Evolutionary conservation across 2,329 filamentous ascomycete genomes (phyloP).

Genomic region (Aspergillus tamarii): DNA sequence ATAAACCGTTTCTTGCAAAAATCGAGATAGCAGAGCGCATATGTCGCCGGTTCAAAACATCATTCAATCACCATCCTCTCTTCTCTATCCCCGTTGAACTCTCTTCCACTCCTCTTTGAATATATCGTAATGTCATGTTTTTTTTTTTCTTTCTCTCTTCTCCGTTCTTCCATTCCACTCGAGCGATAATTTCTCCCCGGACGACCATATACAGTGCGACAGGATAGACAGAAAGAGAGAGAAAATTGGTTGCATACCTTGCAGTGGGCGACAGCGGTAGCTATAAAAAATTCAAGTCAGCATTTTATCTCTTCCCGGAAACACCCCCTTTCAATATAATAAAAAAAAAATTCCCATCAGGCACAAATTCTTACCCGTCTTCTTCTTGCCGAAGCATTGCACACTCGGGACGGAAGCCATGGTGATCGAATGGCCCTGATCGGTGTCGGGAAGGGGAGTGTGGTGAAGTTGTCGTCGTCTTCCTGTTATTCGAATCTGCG

Average conservation of each 20-base stretch:
- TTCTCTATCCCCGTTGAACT: conserved; percentile 9
- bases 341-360: conserved; percentile 9
- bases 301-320: conserved; percentile 6
- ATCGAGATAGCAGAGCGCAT: neutral
- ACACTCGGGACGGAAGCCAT: conserved; percentile 81
- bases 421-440: conserved; percentile 53
- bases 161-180: neutral
- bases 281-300: conserved; percentile 50
- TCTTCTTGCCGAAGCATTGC: conserved; percentile 99
- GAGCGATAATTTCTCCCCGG: neutral
- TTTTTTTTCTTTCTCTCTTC: neutral
- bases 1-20: neutral
- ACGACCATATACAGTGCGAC: conserved; percentile 6
- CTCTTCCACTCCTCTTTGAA: conserved; percentile 18
- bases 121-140: conserved; percentile 1
- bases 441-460: conserved; percentile 44
- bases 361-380: conserved; percentile 60
- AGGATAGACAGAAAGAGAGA: conserved; percentile 9
- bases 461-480: conserved; percentile 41
- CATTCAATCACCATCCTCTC: conserved; percentile 1
- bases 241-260: conserved; percentile 63
- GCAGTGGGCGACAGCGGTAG: conserved; percentile 88
- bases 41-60: conserved; percentile 9
- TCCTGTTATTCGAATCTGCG: conserved; percentile 31
- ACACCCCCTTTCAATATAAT: conserved; percentile 6